Base-by-base conservation (phyloP, 345 rosid genomes). In the Eucalyptus viminalis region DNA sequence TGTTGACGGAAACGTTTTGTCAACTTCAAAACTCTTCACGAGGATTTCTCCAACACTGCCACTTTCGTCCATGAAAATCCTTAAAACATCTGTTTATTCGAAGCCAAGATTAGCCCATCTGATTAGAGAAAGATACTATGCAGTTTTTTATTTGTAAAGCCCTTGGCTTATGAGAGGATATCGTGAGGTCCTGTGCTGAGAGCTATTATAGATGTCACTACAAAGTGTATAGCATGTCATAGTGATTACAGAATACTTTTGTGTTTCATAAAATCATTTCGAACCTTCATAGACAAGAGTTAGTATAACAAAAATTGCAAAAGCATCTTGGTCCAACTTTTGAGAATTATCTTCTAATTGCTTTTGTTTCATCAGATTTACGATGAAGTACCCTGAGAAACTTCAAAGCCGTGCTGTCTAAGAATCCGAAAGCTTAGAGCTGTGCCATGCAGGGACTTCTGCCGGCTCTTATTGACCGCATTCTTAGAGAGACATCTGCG, bases 391-490 rank as follows among this genome's bases (percentile, higher is more conserved):
- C 96, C 96, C 91, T 89, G 92, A 43, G 94, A 92, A 86, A 91
- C 53, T 4, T 50, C 27, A 80, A 87, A 92, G 3, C 94, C 95
- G 45, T 92, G 93, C 87, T 89, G 95, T 88, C 95, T 90, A 8
- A 92, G 91, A 43, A 93, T 93, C 91, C 93, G 88, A 89, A 92
- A 93, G 89, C 83, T 49, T 17, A 93, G 94, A 85, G 94, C 94
- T 4, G 88, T 85, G 3, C 87, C 89, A 80, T 91, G 90, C 40
- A 94, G 90, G 14, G 88, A 80, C 19, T 86, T 56, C 9, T 89
- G 87, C 8, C 19, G 56, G 34, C 43, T 40, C 29, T 34, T 80
- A 7, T 3, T 2, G 34, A 8, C 24, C 21, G 6, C 80, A 25
- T 81, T 88, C 2, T 7, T 44, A 16, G 49, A 86, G 16, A 34